Base-by-base conservation (phyloP, 805 yeast genomes). In the Yarrowia sp. region DNA sequence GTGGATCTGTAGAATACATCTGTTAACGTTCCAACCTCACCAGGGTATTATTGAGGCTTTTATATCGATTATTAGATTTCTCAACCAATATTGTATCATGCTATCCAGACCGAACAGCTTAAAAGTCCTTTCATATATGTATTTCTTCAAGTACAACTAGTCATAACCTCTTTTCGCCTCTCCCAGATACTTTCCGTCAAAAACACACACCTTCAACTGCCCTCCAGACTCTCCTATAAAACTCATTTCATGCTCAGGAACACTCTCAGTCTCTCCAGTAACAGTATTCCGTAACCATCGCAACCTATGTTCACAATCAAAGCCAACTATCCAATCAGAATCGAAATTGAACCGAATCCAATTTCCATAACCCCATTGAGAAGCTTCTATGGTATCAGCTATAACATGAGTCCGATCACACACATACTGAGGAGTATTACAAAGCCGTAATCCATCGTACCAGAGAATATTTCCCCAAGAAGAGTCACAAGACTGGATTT, bases 381-480 rank as follows among this genome's bases (percentile, higher is more conserved):
- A 44, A n/a, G 51, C 33, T 12, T 44, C 51, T 2, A 44, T 44
- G n/a, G 51, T 44, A 17, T 44, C 51, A 26, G 22, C 21, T 6
- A 44, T 44, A 21, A 44, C 51, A 16, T 44, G 51, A 28, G 51
- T 44, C 1, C 51, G 21, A 28, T 44, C 51, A 28, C 51, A 44
- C 16, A 21, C 3, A n/a, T 26, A 44, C 33, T 44, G 51, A 11
- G 51, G 51, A 17, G 51, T 44, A 10, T 44, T 44, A 17, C 51
- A 44, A 9, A 44, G 6, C 1, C 51, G 10, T 10, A 44, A 17
- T 6, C 51, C 51, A 9, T 44, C 51, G 10, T 44, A 44, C 51
- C 51, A 44, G 22, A 44, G 51, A 44, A 28, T 44, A 17, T 44
- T 44, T 4, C 51, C 51, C 51, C 51, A 44, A 8, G 51, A 44